Evolutionary conservation across 805 yeast genomes (phyloP).

Genomic region (Yamadazyma ubonensis): DNA sequence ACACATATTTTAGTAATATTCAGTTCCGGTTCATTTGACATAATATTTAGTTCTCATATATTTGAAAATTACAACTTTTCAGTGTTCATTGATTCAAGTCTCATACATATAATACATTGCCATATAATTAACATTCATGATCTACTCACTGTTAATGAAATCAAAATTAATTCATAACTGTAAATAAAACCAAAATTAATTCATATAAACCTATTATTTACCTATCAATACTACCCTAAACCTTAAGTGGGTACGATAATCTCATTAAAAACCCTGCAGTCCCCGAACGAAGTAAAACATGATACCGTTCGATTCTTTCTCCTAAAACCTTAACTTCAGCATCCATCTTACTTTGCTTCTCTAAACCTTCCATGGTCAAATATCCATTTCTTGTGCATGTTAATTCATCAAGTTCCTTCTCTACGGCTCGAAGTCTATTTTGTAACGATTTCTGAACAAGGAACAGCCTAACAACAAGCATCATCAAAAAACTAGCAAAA

Average conservation of each 20-base stretch:
- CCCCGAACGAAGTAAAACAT: slow-evolving; percentile 13
- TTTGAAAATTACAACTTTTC: too few species aligned
- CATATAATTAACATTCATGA: too few species aligned
- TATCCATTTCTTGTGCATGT: slow-evolving; percentile 12
- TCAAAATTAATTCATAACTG: too few species aligned
- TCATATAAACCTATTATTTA: background rate
- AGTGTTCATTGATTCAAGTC: too few species aligned
- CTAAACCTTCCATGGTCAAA: slow-evolving; percentile 11
- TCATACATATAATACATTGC: too few species aligned
- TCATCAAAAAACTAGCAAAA: slow-evolving; percentile 40
- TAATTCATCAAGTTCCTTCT: slow-evolving; percentile 3
- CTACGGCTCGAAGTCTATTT: slow-evolving; percentile 13
- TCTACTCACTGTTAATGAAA: too few species aligned
- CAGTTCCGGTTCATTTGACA: too few species aligned
- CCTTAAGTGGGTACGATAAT: slow-evolving; percentile 23
- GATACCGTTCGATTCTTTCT: slow-evolving; percentile 21
- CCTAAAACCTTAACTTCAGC: slow-evolving; percentile 15
- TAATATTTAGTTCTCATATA: too few species aligned
- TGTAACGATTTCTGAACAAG: slow-evolving; percentile 43
- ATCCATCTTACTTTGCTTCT: slow-evolving; percentile 9
- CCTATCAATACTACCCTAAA: slow-evolving; percentile 13
- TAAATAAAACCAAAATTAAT: too few species aligned
- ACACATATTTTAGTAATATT: background rate
- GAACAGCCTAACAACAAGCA: slow-evolving; percentile 52
- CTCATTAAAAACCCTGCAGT: slow-evolving; percentile 16